Conservation (phyloP, 176 grass and related monocot species). For the Oryza australiensis region DNA sequence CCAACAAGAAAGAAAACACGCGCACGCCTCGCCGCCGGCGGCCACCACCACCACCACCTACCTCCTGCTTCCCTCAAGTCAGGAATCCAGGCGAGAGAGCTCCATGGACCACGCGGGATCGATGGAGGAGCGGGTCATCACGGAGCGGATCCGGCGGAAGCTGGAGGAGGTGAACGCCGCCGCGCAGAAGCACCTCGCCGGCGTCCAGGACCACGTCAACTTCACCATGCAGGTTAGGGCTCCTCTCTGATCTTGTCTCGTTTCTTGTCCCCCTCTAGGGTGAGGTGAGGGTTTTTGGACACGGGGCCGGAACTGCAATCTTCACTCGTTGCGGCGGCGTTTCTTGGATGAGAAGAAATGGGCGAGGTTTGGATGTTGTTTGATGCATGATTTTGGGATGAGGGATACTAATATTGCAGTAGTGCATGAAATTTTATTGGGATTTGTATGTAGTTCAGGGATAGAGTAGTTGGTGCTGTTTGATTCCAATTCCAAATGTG, state of each 20-base stretch:
- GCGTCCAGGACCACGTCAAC: constrained; percentile 92
- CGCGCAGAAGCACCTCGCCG: constrained; percentile 66
- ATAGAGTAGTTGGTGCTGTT: not conserved
- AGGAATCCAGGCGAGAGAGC: not conserved
- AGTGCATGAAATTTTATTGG: not conserved
- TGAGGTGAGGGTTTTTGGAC: too few species aligned
- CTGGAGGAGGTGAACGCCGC: constrained; percentile 81
- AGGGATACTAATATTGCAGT: not conserved
- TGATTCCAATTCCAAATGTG: not conserved
- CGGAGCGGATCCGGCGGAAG: constrained; percentile 69
- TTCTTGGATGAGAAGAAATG: not conserved
- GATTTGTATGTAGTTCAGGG: not conserved
- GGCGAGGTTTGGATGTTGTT: constrained; percentile 4
- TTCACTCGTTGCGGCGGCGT: not conserved
- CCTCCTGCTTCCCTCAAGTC: not conserved
- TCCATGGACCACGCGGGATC: constrained; percentile 55
- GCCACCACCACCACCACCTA: not conserved
- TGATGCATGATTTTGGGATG: not conserved
- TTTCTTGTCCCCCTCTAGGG: not conserved
- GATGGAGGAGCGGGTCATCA: constrained; percentile 67
- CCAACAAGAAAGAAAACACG: constrained; percentile 1
- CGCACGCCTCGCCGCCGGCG: not conserved
- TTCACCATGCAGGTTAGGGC: constrained; percentile 77
- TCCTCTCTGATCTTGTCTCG: not conserved
- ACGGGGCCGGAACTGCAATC: not conserved